These are phyloP conservation scores for Arabidopsis thaliana DNA, from an alignment of 345 rosid genomes.

Conservation along the genomic window TAIR10.1 NC_003074.8:3982501-3983000, in stretches of 20 bases:
- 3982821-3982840: conserved; percentile 75
- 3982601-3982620: conserved; percentile 74
- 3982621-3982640: conserved; percentile 65
- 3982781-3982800: conserved; percentile 90
- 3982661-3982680: neutral
- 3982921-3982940: conserved; percentile 51
- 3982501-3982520: neutral
- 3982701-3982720: conserved; percentile 48
- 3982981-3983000: conserved; percentile 49
- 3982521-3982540: conserved; percentile 7
- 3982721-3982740: conserved; percentile 90
- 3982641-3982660: conserved; percentile 22
- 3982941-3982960: conserved; percentile 53
- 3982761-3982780: conserved; percentile 88
- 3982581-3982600: conserved; percentile 77
- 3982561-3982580: conserved; percentile 83
- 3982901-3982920: conserved; percentile 56
- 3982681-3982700: conserved; percentile 11
- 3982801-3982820: conserved; percentile 67
- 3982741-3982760: conserved; percentile 90
- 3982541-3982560: conserved; percentile 35
- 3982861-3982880: conserved; percentile 65
- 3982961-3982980: conserved; percentile 45
- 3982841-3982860: conserved; percentile 61
- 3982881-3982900: conserved; percentile 66